These are phyloP conservation scores for Cutaneotrichosporon spelunceum DNA, from an alignment of 1,284 basidiomycete species.

Conservation along the genomic window DNA sequence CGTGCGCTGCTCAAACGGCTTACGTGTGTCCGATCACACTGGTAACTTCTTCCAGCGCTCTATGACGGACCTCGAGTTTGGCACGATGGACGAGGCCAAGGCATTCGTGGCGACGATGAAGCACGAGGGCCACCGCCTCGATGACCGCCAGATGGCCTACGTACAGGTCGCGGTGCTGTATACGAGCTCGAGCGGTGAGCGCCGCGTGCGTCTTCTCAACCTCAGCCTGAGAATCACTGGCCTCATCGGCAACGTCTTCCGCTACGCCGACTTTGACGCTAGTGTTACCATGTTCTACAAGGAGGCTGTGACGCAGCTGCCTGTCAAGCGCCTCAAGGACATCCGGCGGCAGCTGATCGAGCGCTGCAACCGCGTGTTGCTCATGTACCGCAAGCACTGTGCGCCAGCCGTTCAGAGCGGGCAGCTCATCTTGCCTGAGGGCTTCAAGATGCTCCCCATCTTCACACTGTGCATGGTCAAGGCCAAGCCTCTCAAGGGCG, in stretches of 20 bases:
- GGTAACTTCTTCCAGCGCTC: constrained; percentile 80
- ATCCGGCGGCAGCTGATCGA: constrained; percentile 84
- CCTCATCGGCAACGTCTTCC: constrained; percentile 87
- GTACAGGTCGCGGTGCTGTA: constrained; percentile 91
- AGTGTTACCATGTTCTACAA: constrained; percentile 72
- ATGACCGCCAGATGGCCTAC: constrained; percentile 72
- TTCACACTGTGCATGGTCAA: constrained; percentile 84
- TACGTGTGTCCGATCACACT: constrained; percentile 67
- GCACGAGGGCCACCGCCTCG: constrained; percentile 60
- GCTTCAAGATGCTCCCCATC: constrained; percentile 82
- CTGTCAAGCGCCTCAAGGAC: constrained; percentile 63
- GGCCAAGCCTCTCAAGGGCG: constrained; percentile 88
- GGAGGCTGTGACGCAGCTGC: constrained; percentile 68
- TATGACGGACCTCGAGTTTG: constrained; percentile 74
- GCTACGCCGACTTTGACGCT: constrained; percentile 87
- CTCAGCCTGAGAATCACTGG: constrained; percentile 75
- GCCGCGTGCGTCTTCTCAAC: constrained; percentile 83
- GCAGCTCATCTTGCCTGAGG: constrained; percentile 93
- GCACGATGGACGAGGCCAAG: constrained; percentile 76
- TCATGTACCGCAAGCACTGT: constrained; percentile 87
- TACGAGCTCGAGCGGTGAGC: constrained; percentile 72
- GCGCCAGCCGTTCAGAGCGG: constrained; percentile 75
- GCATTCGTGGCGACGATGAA: constrained; percentile 67
- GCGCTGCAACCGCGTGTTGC: constrained; percentile 74
- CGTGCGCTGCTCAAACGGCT: constrained; percentile 80